These are phyloP conservation scores for Suaeda aralocaspica DNA, from an alignment of 148 eudicot genomes.

Conservation along the genomic window DNA sequence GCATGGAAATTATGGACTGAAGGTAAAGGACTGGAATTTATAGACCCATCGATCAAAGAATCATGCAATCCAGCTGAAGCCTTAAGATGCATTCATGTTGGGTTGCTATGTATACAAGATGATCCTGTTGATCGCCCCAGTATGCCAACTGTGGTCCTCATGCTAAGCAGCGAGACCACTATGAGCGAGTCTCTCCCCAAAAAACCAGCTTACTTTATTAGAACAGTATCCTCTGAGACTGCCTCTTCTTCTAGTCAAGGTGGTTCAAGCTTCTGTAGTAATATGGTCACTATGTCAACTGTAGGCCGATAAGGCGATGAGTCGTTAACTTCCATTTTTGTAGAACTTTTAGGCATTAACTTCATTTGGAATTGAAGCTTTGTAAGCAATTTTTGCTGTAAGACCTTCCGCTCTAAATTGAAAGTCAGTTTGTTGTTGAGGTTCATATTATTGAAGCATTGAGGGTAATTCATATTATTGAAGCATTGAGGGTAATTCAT, in stretches of 20 bases:
- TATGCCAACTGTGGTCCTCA: slow-evolving; percentile 20
- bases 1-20: slow-evolving; percentile 33
- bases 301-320: no score
- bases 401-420: no score
- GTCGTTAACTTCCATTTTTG: neutral
- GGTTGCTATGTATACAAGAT: slow-evolving; percentile 25
- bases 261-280: slow-evolving; percentile 13
- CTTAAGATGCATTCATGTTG: slow-evolving; percentile 23
- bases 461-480: no score
- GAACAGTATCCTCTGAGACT: slow-evolving; percentile 11
- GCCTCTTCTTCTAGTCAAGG: slow-evolving; percentile 23
- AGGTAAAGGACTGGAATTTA: slow-evolving; percentile 24
- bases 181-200: no score
- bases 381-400: no score
- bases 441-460: no score
- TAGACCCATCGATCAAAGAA: slow-evolving; percentile 16
- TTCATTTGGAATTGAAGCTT: neutral
- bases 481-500: no score
- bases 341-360: neutral
- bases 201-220: slow-evolving; percentile 24
- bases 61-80: slow-evolving; percentile 21
- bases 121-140: slow-evolving; percentile 26
- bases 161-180: no score
- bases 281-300: slow-evolving; percentile 13
- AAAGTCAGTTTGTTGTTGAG: no score